These are phyloP conservation scores for Encephalitozoon intestinalis DNA, from an alignment of 371 early-diverging fungal species.

Conservation along the genomic window DNA sequence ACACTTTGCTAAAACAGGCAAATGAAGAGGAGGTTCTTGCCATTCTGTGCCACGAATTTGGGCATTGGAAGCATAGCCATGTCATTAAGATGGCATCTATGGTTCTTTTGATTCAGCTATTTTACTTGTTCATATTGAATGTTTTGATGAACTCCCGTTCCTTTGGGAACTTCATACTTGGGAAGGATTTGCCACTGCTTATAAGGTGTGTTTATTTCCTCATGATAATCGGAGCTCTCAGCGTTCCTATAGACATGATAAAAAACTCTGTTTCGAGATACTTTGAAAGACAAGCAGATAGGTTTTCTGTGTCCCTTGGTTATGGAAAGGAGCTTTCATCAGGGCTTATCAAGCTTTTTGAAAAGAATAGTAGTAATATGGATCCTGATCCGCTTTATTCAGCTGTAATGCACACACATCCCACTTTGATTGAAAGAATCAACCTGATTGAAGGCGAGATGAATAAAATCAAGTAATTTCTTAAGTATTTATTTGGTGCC, in stretches of 20 bases:
- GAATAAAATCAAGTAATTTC: conserved; percentile 35
- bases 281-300: conserved; percentile 87
- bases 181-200: conserved; percentile 26
- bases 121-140: conserved; percentile 26
- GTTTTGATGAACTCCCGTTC: not conserved
- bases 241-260: not conserved
- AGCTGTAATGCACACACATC: conserved; percentile 82
- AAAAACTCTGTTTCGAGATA: conserved; percentile 70
- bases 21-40: conserved; percentile 71
- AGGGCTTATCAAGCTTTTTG: conserved; percentile 76
- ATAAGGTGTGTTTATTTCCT: conserved; percentile 26
- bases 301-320: conserved; percentile 68
- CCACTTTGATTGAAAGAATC: conserved; percentile 78
- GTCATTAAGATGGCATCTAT: conserved; percentile 67
- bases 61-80: conserved; percentile 85
- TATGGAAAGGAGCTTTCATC: conserved; percentile 68
- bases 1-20: conserved; percentile 78
- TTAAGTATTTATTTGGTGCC: not conserved
- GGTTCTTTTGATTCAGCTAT: conserved; percentile 62
- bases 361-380: conserved; percentile 76
- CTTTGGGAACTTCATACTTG: conserved; percentile 7
- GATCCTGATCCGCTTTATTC: conserved; percentile 79
- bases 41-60: conserved; percentile 80
- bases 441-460: conserved; percentile 63
- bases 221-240: not conserved